Evolutionary conservation across 2,329 filamentous ascomycete genomes (phyloP).

Genomic region (Mollisiaceae sp.): DNA sequence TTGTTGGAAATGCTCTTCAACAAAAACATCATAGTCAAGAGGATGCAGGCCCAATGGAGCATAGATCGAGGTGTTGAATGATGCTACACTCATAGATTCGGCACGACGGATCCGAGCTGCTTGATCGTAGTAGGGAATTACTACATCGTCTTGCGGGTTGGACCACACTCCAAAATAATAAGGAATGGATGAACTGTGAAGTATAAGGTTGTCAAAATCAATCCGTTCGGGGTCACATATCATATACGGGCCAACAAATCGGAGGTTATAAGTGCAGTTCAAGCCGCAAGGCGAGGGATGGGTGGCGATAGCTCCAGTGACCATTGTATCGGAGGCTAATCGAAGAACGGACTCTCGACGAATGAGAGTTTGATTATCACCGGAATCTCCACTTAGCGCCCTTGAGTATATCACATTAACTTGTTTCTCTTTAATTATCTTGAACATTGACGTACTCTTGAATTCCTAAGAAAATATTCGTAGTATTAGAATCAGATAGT

Average conservation of each 20-base stretch:
- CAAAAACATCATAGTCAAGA: not conserved
- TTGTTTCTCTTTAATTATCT: too few relatives aligned
- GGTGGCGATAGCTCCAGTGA: not conserved
- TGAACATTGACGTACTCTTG: too few relatives aligned
- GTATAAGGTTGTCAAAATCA: not conserved
- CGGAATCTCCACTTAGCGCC: too few relatives aligned
- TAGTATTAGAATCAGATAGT: too few relatives aligned
- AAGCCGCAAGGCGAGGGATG: conserved; percentile 11
- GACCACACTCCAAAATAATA: not conserved
- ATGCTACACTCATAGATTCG: too few relatives aligned
- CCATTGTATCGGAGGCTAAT: not conserved
- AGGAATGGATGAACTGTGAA: not conserved
- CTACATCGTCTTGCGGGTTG: not conserved
- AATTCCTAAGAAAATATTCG: too few relatives aligned
- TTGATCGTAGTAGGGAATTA: not conserved
- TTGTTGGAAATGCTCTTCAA: not conserved
- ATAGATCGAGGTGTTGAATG: too few relatives aligned
- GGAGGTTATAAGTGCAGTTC: conserved; percentile 12
- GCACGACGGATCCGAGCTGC: not conserved
- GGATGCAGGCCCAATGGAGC: not conserved
- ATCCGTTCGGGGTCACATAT: not conserved
- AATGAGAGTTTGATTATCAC: too few relatives aligned
- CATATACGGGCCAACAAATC: conserved; percentile 12
- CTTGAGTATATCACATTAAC: too few relatives aligned
- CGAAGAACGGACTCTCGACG: not conserved